A percentile compares a stretch with the other conserved stretches of the same genome.
Conservation (phyloP, 179 eudicot genomes). For the Amaranthus tricolor region DNA sequence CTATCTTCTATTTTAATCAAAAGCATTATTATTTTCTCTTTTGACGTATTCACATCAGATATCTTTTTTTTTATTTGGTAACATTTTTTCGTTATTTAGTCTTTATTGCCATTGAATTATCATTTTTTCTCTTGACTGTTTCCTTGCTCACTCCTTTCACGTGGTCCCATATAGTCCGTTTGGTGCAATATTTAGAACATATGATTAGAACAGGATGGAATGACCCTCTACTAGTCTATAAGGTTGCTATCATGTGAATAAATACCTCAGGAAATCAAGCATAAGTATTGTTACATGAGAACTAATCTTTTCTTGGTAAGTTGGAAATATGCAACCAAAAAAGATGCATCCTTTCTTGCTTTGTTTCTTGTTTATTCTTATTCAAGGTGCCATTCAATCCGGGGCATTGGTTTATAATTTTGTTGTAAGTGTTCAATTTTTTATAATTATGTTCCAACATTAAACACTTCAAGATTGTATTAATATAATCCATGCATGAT, state of each 20-base stretch:
- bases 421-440: constrained; percentile 25
- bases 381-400: not conserved
- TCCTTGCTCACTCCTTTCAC: not conserved
- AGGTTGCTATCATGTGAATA: constrained; percentile 14
- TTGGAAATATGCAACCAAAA: not conserved
- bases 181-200: no score
- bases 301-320: not conserved
- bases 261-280: constrained; percentile 4
- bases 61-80: no score
- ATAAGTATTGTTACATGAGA: not conserved
- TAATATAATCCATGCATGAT: not conserved
- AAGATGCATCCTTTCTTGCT: constrained; percentile 9
- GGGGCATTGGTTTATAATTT: constrained; percentile 10
- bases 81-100: not conserved
- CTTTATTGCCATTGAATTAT: not conserved
- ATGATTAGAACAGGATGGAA: not conserved
- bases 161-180: no score
- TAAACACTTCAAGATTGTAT: not conserved
- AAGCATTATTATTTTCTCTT: no score
- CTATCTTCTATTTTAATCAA: no score
- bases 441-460: not conserved
- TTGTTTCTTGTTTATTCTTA: constrained; percentile 7
- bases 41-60: no score
- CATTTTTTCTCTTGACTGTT: not conserved
- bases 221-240: constrained; percentile 12